Conservation (phyloP, 345 rosid genomes). For the Boechera divaricarpa region DNA sequence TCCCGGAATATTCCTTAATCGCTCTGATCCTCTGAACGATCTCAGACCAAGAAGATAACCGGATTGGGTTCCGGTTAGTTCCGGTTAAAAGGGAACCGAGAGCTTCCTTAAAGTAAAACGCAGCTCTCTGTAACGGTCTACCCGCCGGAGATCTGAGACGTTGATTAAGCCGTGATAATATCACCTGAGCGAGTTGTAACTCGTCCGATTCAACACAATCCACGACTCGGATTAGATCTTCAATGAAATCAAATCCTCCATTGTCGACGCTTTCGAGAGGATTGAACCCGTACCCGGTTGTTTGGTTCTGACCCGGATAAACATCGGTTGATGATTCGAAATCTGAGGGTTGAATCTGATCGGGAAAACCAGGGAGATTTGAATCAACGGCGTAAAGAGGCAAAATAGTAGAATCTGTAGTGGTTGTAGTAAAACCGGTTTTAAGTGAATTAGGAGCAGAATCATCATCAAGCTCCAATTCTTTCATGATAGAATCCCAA, state of each 20-base stretch:
- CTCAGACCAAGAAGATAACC: constrained; percentile 67
- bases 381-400: constrained; percentile 45
- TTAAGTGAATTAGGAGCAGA: constrained; percentile 48
- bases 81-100: constrained; percentile 63
- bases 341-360: constrained; percentile 51
- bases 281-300: constrained; percentile 34
- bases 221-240: constrained; percentile 80
- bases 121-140: constrained; percentile 84
- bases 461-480: constrained; percentile 68
- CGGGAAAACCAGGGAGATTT: constrained; percentile 45
- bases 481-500: constrained; percentile 91
- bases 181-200: constrained; percentile 73
- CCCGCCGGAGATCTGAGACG: constrained; percentile 66
- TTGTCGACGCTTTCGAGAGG: constrained; percentile 39
- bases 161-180: constrained; percentile 77
- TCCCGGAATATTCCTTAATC: constrained; percentile 68
- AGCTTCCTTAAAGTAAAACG: constrained; percentile 90
- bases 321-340: constrained; percentile 57
- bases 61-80: constrained; percentile 47
- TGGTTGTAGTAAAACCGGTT: background rate
- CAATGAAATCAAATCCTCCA: constrained; percentile 62
- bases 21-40: constrained; percentile 75
- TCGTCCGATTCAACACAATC: constrained; percentile 85
- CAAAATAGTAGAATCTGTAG: constrained; percentile 17
- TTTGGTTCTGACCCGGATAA: constrained; percentile 44